phyloP scores from a whole-genome alignment of 176 grass and related monocot genomes.

The Oryza punctata region DNA sequence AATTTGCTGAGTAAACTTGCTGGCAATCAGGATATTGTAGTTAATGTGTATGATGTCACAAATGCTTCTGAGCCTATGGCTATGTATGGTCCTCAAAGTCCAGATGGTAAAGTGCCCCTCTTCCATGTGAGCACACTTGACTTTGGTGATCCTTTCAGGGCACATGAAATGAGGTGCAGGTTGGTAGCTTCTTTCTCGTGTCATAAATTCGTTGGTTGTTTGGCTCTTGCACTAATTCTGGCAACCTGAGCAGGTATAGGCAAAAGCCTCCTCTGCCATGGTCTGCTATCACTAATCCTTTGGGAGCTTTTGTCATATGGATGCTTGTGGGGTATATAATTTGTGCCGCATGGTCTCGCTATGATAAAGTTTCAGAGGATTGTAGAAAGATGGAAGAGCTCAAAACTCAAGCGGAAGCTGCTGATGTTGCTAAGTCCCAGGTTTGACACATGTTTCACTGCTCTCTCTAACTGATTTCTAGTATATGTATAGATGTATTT shows the following conservation, averaged over 20 bases:
- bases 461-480: constrained; percentile 7
- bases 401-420: constrained; percentile 93
- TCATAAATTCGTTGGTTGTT: constrained; percentile 23
- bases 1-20: constrained; percentile 90
- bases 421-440: constrained; percentile 95
- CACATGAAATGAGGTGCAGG: constrained; percentile 96
- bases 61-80: constrained; percentile 76
- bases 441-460: constrained; percentile 31
- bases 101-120: constrained; percentile 44
- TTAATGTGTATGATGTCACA: constrained; percentile 94
- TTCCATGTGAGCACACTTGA: constrained; percentile 84
- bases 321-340: constrained; percentile 84
- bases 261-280: constrained; percentile 67
- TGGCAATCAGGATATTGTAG: constrained; percentile 91
- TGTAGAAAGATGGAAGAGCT: constrained; percentile 93
- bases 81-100: constrained; percentile 77
- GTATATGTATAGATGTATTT: not conserved
- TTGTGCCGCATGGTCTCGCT: constrained; percentile 72
- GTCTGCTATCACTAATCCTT: constrained; percentile 70
- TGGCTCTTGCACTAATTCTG: constrained; percentile 44
- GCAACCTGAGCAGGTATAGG: constrained; percentile 56
- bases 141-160: constrained; percentile 95
- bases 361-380: constrained; percentile 94
- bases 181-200: constrained; percentile 33
- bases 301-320: constrained; percentile 78